Percentiles rank a stretch among this genome's conserved stretches.
phyloP scores from a whole-genome alignment of 495 filamentous ascomycete species.

The Penicillium canescens region DNA sequence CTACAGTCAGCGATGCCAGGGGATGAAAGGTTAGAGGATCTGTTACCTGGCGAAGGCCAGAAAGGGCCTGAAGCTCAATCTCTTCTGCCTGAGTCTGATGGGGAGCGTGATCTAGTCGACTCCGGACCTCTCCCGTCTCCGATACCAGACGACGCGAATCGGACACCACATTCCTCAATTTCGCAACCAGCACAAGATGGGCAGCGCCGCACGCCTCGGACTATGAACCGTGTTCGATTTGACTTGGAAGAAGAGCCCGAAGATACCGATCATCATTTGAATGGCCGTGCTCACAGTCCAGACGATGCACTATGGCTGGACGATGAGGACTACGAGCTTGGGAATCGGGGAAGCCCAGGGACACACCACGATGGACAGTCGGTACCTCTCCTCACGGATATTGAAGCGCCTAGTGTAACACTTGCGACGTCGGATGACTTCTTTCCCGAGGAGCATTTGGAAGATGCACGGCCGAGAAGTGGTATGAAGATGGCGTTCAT shows the following conservation, averaged over 20 bases:
- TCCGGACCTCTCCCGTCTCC: slow-evolving; percentile 18
- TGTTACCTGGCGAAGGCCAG: slow-evolving; percentile 31
- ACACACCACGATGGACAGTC: slow-evolving; percentile 43
- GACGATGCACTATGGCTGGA: slow-evolving; percentile 52
- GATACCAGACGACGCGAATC: slow-evolving; percentile 13
- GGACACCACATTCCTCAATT: slow-evolving; percentile 45
- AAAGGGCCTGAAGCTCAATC: slow-evolving; percentile 29
- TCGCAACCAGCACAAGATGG: slow-evolving; percentile 41
- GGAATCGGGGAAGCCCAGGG: slow-evolving; percentile 21
- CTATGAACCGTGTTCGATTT: slow-evolving; percentile 85
- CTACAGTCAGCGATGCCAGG: slow-evolving; percentile 42
- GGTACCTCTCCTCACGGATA: slow-evolving; percentile 77
- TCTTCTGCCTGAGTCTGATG: slow-evolving; percentile 26
- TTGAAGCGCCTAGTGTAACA: slow-evolving; percentile 86
- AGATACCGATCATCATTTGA: slow-evolving; percentile 35
- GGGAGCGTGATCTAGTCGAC: slow-evolving; percentile 30
- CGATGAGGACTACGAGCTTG: slow-evolving; percentile 56
- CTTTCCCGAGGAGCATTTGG: slow-evolving; percentile 59
- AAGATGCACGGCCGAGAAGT: slow-evolving; percentile 63
- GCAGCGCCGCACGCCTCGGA: slow-evolving; percentile 67
- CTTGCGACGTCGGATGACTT: slow-evolving; percentile 65
- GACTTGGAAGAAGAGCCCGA: slow-evolving; percentile 56
- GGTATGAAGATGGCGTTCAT: slow-evolving; percentile 77
- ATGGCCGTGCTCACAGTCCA: slow-evolving; percentile 37
- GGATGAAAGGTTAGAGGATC: slow-evolving; percentile 38